Percentiles rank a stretch among this genome's conserved stretches.
Conservation (phyloP, 1,284 basidiomycete species). For the Sporisorium reilianum region DNA sequence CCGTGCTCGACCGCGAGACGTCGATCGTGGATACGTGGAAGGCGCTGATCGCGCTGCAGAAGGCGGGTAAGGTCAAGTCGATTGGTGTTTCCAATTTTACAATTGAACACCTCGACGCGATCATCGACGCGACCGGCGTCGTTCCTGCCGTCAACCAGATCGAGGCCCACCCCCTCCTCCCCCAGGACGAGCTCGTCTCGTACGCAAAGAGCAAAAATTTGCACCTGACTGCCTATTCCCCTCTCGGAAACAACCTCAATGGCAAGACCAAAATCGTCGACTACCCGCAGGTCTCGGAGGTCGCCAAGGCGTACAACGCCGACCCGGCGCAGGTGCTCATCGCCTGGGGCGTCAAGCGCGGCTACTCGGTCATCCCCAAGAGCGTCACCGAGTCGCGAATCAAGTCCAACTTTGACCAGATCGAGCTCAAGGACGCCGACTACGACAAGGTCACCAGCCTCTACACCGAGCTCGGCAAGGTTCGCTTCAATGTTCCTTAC, state of each 20-base stretch:
- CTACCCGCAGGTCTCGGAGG: constrained; percentile 65
- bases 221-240: constrained; percentile 70
- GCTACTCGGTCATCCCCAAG: constrained; percentile 70
- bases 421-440: constrained; percentile 67
- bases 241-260: constrained; percentile 69
- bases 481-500: constrained; percentile 65
- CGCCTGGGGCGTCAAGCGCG: constrained; percentile 70
- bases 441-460: constrained; percentile 59
- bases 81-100: constrained; percentile 83
- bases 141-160: constrained; percentile 85
- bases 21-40: constrained; percentile 83
- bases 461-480: constrained; percentile 59
- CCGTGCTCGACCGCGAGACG: constrained; percentile 75
- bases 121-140: constrained; percentile 81
- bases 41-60: constrained; percentile 77
- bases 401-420: constrained; percentile 68
- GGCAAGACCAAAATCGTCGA: constrained; percentile 61
- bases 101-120: constrained; percentile 76
- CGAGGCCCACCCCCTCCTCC: constrained; percentile 79
- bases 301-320: constrained; percentile 67
- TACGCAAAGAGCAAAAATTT: constrained; percentile 62
- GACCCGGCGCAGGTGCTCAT: constrained; percentile 69
- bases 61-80: constrained; percentile 69
- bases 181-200: constrained; percentile 64
- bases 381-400: constrained; percentile 68